Conservation (phyloP, 352 stramenopile species). For the Globisporangium polare region DNA sequence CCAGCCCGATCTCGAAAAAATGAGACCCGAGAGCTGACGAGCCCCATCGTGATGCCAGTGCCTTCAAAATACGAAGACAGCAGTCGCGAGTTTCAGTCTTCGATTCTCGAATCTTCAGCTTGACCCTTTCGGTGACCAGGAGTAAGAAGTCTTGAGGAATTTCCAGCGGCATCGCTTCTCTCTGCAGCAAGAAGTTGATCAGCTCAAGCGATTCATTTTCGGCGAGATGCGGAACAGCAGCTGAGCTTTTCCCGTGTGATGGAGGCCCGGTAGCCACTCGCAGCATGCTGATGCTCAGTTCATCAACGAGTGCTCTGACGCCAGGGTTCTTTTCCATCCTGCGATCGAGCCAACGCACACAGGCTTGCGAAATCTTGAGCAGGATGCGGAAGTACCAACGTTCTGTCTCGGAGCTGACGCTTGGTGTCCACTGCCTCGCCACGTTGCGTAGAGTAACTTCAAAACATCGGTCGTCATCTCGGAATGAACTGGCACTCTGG, state of each 20-base stretch:
- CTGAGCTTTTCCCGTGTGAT: neutral
- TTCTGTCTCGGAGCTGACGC: neutral
- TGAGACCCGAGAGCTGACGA: neutral
- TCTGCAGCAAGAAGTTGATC: conserved; percentile 4
- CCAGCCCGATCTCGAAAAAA: conserved; percentile 14
- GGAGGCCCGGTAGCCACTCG: neutral
- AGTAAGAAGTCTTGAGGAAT: conserved; percentile 5
- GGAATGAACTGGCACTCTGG: neutral
- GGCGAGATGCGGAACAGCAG: neutral
- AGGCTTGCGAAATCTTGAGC: conserved; percentile 17
- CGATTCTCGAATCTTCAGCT: neutral
- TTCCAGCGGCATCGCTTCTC: neutral
- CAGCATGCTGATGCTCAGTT: conserved; percentile 12
- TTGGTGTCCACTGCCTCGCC: conserved; percentile 1
- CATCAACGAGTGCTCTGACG: conserved; percentile 2
- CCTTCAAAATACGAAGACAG: conserved; percentile 15
- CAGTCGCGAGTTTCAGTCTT: neutral
- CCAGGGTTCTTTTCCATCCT: neutral
- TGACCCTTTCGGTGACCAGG: conserved; percentile 7
- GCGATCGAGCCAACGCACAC: conserved; percentile 8
- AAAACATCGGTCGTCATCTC: neutral
- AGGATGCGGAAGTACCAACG: conserved; percentile 13
- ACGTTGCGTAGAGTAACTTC: conserved; percentile 6
- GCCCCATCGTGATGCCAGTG: conserved; percentile 5
- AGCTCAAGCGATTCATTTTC: conserved; percentile 11